These are phyloP conservation scores for Ramaria sp. DNA, from an alignment of 768 basidiomycete species.

Conservation along the genomic window DNA sequence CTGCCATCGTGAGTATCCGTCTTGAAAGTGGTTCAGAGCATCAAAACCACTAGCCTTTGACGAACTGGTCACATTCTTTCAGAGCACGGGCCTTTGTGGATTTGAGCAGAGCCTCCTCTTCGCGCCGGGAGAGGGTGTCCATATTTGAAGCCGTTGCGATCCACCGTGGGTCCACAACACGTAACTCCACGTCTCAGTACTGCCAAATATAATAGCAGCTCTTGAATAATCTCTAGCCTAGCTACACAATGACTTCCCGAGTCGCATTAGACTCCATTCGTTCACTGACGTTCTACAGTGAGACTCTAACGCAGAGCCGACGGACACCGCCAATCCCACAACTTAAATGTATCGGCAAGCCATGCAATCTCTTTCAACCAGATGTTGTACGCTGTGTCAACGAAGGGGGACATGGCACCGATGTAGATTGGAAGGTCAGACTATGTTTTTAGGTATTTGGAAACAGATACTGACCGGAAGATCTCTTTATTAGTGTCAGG, in stretches of 20 bases:
- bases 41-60: constrained; percentile 44
- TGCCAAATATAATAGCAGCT: not conserved
- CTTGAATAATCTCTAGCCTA: not conserved
- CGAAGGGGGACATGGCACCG: constrained; percentile 63
- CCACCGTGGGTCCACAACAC: not conserved
- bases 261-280: constrained; percentile 62
- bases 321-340: constrained; percentile 66
- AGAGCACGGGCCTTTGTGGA: constrained; percentile 70
- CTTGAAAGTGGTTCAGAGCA: constrained; percentile 2
- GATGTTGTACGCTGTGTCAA: constrained; percentile 81
- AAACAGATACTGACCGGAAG: not conserved
- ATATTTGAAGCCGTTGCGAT: constrained; percentile 25
- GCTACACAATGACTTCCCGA: constrained; percentile 31
- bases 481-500: constrained; percentile 58
- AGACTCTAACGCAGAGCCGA: constrained; percentile 49
- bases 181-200: not conserved
- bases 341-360: constrained; percentile 67
- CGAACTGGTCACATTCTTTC: constrained; percentile 64
- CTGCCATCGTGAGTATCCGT: not conserved
- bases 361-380: constrained; percentile 69
- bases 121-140: constrained; percentile 79
- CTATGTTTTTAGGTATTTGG: not conserved
- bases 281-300: constrained; percentile 71
- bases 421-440: constrained; percentile 80
- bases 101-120: constrained; percentile 80